These are phyloP conservation scores for Amanita phalloides DNA, from an alignment of 768 basidiomycete species.

Conservation along the genomic window DNA sequence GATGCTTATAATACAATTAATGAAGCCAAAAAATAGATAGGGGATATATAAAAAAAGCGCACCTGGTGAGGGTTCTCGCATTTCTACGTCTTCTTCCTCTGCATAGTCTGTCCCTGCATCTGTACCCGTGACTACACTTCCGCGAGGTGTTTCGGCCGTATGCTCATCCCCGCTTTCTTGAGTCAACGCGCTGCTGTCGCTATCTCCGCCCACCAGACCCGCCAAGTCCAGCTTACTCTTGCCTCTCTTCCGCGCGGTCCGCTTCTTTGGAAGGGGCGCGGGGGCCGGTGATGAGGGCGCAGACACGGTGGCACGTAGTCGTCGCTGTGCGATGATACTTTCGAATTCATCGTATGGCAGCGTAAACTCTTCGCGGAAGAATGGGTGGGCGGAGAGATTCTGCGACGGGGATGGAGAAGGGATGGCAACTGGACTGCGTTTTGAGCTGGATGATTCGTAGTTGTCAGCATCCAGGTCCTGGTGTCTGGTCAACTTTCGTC, in stretches of 20 bases:
- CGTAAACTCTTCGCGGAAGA: slow-evolving; percentile 61
- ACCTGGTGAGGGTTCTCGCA: slow-evolving; percentile 39
- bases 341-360: slow-evolving; percentile 59
- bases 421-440: slow-evolving; percentile 36
- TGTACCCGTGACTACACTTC: slow-evolving; percentile 61
- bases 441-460: slow-evolving; percentile 31
- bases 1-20: slow-evolving; percentile 14
- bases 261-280: slow-evolving; percentile 14
- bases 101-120: slow-evolving; percentile 61
- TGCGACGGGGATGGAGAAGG: slow-evolving; percentile 61
- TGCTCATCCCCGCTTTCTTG: slow-evolving; percentile 76
- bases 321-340: slow-evolving; percentile 46
- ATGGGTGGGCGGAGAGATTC: slow-evolving; percentile 59
- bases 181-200: slow-evolving; percentile 76
- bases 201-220: slow-evolving; percentile 71
- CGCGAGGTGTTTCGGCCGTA: slow-evolving; percentile 44
- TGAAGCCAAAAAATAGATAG: not conserved
- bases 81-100: slow-evolving; percentile 57
- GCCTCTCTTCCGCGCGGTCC: slow-evolving; percentile 24
- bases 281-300: slow-evolving; percentile 48
- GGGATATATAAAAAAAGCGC: not conserved
- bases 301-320: slow-evolving; percentile 55
- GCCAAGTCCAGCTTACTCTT: slow-evolving; percentile 54
- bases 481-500: slow-evolving; percentile 2
- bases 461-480: slow-evolving; percentile 34